phyloP scores from a whole-genome alignment of 768 basidiomycete genomes.

The Auricularia auricula-judae region DNA sequence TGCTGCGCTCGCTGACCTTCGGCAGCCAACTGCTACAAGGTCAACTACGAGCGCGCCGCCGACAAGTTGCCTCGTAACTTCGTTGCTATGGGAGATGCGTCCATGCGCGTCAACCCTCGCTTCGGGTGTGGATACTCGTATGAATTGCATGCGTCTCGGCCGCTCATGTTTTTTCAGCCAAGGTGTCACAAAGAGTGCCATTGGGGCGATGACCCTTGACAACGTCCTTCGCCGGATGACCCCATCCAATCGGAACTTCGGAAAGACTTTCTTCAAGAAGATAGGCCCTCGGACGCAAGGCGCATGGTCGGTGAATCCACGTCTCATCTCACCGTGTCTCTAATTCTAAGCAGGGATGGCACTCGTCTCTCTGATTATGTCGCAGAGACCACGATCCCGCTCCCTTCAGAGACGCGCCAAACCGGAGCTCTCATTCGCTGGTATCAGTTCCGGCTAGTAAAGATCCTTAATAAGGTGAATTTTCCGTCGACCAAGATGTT shows the following conservation, averaged over 20 bases:
- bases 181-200: constrained; percentile 13
- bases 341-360: too few relatives aligned
- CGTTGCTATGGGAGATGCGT: constrained; percentile 25
- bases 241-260: background rate
- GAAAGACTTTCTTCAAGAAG: background rate
- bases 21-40: constrained; percentile 7
- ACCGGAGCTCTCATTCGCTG: too few relatives aligned
- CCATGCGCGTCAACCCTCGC: constrained; percentile 18
- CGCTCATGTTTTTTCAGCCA: constrained; percentile 5
- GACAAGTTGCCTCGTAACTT: constrained; percentile 21
- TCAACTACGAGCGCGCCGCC: constrained; percentile 14
- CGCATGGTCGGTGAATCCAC: background rate
- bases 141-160: background rate
- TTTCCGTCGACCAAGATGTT: too few relatives aligned
- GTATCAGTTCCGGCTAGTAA: too few relatives aligned
- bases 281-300: background rate
- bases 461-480: too few relatives aligned
- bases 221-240: constrained; percentile 4
- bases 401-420: too few relatives aligned
- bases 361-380: background rate
- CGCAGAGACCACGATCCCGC: too few relatives aligned
- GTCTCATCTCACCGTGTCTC: background rate
- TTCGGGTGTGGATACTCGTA: constrained; percentile 6
- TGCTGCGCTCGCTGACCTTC: constrained; percentile 9
- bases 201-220: constrained; percentile 14